phyloP scores from a whole-genome alignment of 441 rosid genomes.

The Aleurites moluccanus region DNA sequence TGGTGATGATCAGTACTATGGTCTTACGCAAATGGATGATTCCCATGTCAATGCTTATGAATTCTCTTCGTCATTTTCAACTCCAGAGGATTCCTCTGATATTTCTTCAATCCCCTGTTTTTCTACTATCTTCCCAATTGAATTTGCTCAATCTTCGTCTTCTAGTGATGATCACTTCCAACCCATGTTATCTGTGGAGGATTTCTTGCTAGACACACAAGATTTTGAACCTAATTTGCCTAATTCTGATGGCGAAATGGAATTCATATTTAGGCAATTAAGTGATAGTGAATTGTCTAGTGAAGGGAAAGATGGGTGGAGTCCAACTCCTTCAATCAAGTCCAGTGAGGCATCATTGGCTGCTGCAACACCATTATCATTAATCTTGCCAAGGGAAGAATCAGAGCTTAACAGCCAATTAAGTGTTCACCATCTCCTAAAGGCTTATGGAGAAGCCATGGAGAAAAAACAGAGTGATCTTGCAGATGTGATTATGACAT shows the following conservation, averaged over 20 bases:
- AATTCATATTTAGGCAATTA: conserved; percentile 11
- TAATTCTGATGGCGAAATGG: conserved; percentile 26
- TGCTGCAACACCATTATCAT: background rate
- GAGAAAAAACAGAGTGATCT: conserved; percentile 45
- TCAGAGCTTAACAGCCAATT: conserved; percentile 33
- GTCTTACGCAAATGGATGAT: conserved; percentile 5
- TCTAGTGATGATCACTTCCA: conserved; percentile 16
- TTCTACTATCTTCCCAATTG: conserved; percentile 19
- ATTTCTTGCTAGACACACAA: conserved; percentile 29
- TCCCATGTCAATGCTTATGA: conserved; percentile 19
- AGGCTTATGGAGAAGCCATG: conserved; percentile 56
- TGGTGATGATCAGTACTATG: conserved; percentile 5
- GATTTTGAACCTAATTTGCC: conserved; percentile 20
- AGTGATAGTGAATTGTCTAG: conserved; percentile 12
- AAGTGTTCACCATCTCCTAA: conserved; percentile 45
- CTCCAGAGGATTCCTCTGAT: conserved; percentile 29
- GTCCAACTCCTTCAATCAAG: conserved; percentile 38
- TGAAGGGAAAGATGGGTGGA: conserved; percentile 25
- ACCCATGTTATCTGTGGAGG: conserved; percentile 26
- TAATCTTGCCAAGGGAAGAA: conserved; percentile 28
- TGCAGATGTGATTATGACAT: conserved; percentile 36
- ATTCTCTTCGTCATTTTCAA: conserved; percentile 33
- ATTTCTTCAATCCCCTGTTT: conserved; percentile 24
- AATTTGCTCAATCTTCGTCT: conserved; percentile 25
- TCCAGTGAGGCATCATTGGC: conserved; percentile 27